A percentile compares a stretch with the other conserved stretches of the same genome.
Evolutionary conservation across 1,284 basidiomycete species (phyloP).

Genomic region (Filobasidium uniguttulatum): DNA sequence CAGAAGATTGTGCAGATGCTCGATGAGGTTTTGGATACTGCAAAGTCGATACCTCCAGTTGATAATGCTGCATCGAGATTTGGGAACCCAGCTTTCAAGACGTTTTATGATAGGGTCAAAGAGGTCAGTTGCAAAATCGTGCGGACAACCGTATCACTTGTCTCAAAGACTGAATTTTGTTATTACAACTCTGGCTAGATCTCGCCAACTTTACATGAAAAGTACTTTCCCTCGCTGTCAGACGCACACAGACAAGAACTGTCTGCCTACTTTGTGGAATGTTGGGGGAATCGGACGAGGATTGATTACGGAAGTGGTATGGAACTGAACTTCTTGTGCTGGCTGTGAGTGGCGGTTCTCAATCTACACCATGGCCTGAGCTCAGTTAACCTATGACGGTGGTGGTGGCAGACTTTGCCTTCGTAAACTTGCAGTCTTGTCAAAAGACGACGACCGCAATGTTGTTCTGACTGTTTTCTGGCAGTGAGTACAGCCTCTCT

Average conservation of each 20-base stretch:
- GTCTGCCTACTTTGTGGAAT: slow-evolving; percentile 57
- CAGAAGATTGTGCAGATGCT: slow-evolving; percentile 50
- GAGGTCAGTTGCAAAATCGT: too few species aligned
- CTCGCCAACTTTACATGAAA: slow-evolving; percentile 36
- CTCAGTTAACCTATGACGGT: neutral
- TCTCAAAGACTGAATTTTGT: slow-evolving; percentile 10
- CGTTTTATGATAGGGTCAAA: slow-evolving; percentile 70
- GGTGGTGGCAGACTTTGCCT: slow-evolving; percentile 56
- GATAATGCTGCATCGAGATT: slow-evolving; percentile 86
- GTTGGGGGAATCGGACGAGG: slow-evolving; percentile 80
- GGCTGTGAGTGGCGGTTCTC: slow-evolving; percentile 54
- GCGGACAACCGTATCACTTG: too few species aligned
- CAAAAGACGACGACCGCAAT: slow-evolving; percentile 54
- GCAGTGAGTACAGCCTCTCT: slow-evolving; percentile 43
- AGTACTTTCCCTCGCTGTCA: slow-evolving; percentile 4
- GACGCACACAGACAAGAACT: slow-evolving; percentile 2
- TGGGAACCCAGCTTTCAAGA: slow-evolving; percentile 91
- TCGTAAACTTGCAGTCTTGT: slow-evolving; percentile 55
- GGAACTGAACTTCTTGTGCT: slow-evolving; percentile 95
- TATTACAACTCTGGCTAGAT: slow-evolving; percentile 18
- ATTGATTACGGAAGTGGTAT: slow-evolving; percentile 99
- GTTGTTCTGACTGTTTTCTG: slow-evolving; percentile 82
- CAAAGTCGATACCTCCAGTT: slow-evolving; percentile 62
- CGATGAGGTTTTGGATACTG: slow-evolving; percentile 53
- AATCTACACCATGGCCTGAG: neutral